Percentiles rank a stretch among this genome's conserved stretches.
These are phyloP conservation scores for Puccinia coronata DNA, from an alignment of 1,284 basidiomycete species.

Conservation along the genomic window DNA sequence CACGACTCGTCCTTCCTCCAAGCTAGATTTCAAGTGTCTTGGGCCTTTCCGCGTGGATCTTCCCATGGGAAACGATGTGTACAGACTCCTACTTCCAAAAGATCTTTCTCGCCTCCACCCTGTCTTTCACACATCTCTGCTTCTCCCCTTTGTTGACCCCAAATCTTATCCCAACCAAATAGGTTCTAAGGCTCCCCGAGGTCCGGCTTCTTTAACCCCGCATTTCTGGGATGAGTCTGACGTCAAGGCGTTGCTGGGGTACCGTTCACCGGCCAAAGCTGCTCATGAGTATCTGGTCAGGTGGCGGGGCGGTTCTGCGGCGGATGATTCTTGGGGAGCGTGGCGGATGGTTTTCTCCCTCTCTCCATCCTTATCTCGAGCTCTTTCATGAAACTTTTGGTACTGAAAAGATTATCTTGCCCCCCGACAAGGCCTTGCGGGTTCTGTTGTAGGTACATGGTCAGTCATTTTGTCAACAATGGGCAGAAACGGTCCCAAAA, in stretches of 20 bases:
- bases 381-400: too few relatives aligned
- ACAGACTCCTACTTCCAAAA: neutral
- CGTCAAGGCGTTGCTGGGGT: neutral
- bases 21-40: neutral
- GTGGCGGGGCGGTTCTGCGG: too few relatives aligned
- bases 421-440: too few relatives aligned
- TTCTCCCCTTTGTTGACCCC: neutral
- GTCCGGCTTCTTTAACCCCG: neutral
- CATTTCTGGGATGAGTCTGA: neutral
- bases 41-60: neutral
- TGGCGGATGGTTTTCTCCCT: too few relatives aligned
- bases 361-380: too few relatives aligned
- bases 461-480: too few relatives aligned
- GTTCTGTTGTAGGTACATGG: too few relatives aligned
- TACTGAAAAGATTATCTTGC: too few relatives aligned
- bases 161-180: neutral
- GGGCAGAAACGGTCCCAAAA: too few relatives aligned
- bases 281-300: too few relatives aligned
- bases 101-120: neutral
- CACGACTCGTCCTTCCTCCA: neutral
- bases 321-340: conserved; percentile 24
- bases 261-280: neutral
- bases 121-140: neutral
- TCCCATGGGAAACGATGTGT: neutral
- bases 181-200: neutral